Percentiles rank a stretch among this genome's conserved stretches.
These are phyloP conservation scores for Hortiboletus campestris DNA, from an alignment of 768 basidiomycete genomes.

Conservation along the genomic window DNA sequence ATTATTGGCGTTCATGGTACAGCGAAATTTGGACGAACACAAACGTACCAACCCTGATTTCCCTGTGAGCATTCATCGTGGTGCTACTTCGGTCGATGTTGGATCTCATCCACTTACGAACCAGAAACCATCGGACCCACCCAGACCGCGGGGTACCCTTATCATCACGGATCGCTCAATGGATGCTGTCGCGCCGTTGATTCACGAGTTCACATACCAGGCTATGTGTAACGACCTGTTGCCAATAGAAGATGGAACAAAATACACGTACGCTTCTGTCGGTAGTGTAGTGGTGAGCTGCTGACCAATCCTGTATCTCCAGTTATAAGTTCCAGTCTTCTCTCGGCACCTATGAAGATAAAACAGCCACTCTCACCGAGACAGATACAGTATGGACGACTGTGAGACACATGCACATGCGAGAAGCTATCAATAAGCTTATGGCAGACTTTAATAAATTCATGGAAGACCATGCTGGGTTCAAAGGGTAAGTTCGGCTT, in stretches of 20 bases:
- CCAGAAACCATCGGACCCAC: constrained; percentile 54
- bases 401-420: constrained; percentile 97
- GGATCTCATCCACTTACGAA: not conserved
- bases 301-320: not conserved
- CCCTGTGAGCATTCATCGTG: constrained; percentile 52
- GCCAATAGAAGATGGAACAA: constrained; percentile 80
- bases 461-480: constrained; percentile 90
- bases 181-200: constrained; percentile 85
- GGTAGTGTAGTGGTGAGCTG: not conserved
- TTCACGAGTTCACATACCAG: constrained; percentile 99
- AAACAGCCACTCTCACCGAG: constrained; percentile 83
- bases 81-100: not conserved
- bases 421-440: constrained; percentile 95
- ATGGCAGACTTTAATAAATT: constrained; percentile 97
- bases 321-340: constrained; percentile 96
- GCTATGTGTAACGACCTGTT: constrained; percentile 97
- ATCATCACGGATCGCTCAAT: constrained; percentile 96
- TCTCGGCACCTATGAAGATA: constrained; percentile 81
- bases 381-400: constrained; percentile 88
- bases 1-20: constrained; percentile 82
- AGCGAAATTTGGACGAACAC: constrained; percentile 80
- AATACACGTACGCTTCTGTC: constrained; percentile 71
- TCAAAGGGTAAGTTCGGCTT: constrained; percentile 67
- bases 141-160: constrained; percentile 73
- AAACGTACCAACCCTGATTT: constrained; percentile 85